Evolutionary conservation across 2,329 filamentous ascomycete genomes (phyloP).

Genomic region (Macroventuria anomochaeta): DNA sequence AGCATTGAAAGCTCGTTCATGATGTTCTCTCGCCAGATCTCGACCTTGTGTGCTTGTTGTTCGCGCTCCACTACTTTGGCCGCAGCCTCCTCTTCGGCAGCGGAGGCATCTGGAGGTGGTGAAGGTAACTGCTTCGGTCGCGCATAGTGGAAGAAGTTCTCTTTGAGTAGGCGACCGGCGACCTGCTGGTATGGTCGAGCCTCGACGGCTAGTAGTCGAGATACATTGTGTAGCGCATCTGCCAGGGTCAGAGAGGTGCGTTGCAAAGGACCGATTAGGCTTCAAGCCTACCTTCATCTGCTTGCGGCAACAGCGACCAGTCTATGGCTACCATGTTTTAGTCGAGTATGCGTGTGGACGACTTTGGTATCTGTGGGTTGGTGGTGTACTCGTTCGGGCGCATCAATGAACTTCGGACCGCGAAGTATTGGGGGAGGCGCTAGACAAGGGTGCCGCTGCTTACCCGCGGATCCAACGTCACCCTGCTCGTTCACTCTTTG

Average conservation of each 20-base stretch:
- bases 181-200: conserved; percentile 91
- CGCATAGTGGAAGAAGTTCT: conserved; percentile 67
- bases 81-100: conserved; percentile 55
- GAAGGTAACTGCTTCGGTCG: conserved; percentile 66
- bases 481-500: conserved; percentile 5
- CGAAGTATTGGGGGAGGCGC: conserved; percentile 8
- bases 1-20: conserved; percentile 88
- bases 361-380: background rate
- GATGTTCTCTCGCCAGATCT: conserved; percentile 81
- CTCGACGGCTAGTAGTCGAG: conserved; percentile 85
- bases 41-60: conserved; percentile 62
- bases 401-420: background rate
- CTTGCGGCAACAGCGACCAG: conserved; percentile 74
- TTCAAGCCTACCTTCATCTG: conserved; percentile 67
- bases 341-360: background rate
- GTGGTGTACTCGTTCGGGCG: background rate
- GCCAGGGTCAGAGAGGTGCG: conserved; percentile 15
- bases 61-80: conserved; percentile 55
- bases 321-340: conserved; percentile 54
- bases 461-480: conserved; percentile 17
- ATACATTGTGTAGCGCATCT: conserved; percentile 81
- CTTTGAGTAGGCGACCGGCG: conserved; percentile 76
- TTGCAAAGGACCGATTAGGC: background rate
- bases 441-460: conserved; percentile 13
- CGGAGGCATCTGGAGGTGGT: conserved; percentile 68